Evolutionary conservation across 2,329 filamentous ascomycete genomes (phyloP).

Genomic region (Alternaria burnsii): DNA sequence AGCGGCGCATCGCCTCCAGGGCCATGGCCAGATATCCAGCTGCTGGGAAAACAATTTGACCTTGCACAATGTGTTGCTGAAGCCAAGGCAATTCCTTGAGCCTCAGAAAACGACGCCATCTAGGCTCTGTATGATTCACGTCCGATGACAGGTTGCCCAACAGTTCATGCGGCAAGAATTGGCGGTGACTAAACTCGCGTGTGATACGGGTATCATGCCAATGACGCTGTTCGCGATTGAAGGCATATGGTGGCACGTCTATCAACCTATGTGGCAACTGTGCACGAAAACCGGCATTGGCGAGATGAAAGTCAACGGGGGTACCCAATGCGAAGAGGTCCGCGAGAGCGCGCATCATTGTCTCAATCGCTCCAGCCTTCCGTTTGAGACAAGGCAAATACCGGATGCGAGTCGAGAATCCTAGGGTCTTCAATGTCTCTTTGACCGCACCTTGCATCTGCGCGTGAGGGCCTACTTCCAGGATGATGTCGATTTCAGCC

Average conservation of each 20-base stretch:
- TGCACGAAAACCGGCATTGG: constrained; percentile 9
- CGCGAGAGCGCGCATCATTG: too few species aligned
- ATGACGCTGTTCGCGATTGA: constrained; percentile 43
- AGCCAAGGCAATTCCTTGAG: constrained; percentile 33
- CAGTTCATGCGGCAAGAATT: constrained; percentile 23
- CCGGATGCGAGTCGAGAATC: constrained; percentile 4
- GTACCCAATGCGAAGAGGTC: too few species aligned
- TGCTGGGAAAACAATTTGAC: constrained; percentile 30
- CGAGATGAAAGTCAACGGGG: constrained; percentile 4
- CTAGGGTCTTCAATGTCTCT: constrained; percentile 9
- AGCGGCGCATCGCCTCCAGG: constrained; percentile 16
- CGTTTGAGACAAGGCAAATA: constrained; percentile 18
- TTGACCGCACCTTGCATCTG: constrained; percentile 17
- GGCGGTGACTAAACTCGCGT: constrained; percentile 26
- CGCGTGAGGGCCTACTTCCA: constrained; percentile 27
- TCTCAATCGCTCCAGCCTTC: constrained; percentile 5
- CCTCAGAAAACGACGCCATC: constrained; percentile 36
- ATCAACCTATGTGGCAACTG: constrained; percentile 13
- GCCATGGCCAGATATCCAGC: constrained; percentile 28
- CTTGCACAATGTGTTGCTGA: constrained; percentile 27
- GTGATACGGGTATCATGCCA: constrained; percentile 37
- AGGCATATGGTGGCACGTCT: constrained; percentile 45
- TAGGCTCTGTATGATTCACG: constrained; percentile 23
- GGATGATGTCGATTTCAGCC: constrained; percentile 5
- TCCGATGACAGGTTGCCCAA: constrained; percentile 24